Base-by-base conservation (phyloP, 75 land plant species). In the Sequoiadendron giganteum region DNA sequence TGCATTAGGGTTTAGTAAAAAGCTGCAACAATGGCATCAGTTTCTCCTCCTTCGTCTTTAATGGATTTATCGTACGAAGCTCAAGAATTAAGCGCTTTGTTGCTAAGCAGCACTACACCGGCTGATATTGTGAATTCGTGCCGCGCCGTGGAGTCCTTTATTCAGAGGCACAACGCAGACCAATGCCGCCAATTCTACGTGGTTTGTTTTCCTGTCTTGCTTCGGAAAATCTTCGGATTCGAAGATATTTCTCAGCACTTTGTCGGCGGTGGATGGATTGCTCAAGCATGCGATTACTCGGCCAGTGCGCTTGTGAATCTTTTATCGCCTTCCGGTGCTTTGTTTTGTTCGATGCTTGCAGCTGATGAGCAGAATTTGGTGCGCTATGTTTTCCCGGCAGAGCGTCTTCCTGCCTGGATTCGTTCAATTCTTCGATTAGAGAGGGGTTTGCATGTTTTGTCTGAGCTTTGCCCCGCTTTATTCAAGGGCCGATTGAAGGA, bases 401-500 rank as follows among this genome's bases (percentile, higher is more conserved):
- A 97, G 90, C 88, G 97, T 47, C 85, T 97, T 68, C 97, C 97
- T 1, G 93, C 90, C 42, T 95, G 97, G 96, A 92, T 91, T 58
- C 88, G 94, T 2, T 75, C 87, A n/a, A 61, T 92, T 85, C 89
- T 96, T 28, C 83, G 81, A 2, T 72, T 43, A 61, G 92, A 90
- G 21, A 88, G 88, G 19, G 95, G 92, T 49, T 86, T 73, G 61
- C 56, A n/a, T 10, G 49, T 91, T 32, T 87, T 96, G 76, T 43
- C 92, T 1, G 93, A 95, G 48, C 55, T 92, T 55, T 93, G 93
- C 86, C 94, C 95, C 0, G 86, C 76, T 38, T 84, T 97, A 2
- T 94, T 96, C 61, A 92, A 86, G 47, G 87, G 84, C 40, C 91
- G 94, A 76, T 39, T 94, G 13, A 94, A 90, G 89, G 94, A 90